Evolutionary conservation across 2,329 filamentous ascomycete species (phyloP), one percentile per base, ranked within the genome.

Genomic region (Sclerotinia subarctica): DNA sequence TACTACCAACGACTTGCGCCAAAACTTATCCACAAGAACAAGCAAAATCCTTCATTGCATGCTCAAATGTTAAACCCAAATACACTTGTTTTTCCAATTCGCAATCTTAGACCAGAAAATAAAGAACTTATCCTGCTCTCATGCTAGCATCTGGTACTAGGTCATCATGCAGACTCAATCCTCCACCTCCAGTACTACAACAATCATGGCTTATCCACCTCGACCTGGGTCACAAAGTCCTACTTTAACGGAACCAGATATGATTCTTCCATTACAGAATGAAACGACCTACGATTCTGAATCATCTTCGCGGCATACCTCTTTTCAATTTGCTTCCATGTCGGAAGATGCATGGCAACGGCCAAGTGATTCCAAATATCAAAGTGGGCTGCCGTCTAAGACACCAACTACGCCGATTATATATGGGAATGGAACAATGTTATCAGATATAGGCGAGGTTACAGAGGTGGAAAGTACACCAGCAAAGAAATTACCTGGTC

Each of bases 161-260:
- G 72, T 70, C 52, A 73, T 64, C 68, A 75, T 75, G 74, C 75
- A 73, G 69, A 64, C 70, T 58, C 75, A 72, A 70, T 73, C 70
- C 46, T 70, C 67, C 35, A 73, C 70, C 46, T 70, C 68, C 29
- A 73, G 71, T 53, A 70, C 75, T 26, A 73, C 74, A 24, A 62
- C 71, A 29, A 72, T 70, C 49, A 76, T 76, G 73, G 68, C 78
- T 54, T 83, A 85, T 73, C 78, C 81, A 24, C 77, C 83, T 56
- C 79, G 83, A 68, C 88, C 90, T 71, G 88, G 87, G 17, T 96
- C 92, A 69, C 94, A 94, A 58, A 96, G 92, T 70, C 94, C 94
- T 58, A 96, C 94, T 2, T 82, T 97, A 75, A 96, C 93, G 67
- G 96, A 97, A 78, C 93, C 93, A 64, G 94, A 96, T 78, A 94